Conservation (phyloP, 208 protist species). For the Crithidia mellificae region DNA sequence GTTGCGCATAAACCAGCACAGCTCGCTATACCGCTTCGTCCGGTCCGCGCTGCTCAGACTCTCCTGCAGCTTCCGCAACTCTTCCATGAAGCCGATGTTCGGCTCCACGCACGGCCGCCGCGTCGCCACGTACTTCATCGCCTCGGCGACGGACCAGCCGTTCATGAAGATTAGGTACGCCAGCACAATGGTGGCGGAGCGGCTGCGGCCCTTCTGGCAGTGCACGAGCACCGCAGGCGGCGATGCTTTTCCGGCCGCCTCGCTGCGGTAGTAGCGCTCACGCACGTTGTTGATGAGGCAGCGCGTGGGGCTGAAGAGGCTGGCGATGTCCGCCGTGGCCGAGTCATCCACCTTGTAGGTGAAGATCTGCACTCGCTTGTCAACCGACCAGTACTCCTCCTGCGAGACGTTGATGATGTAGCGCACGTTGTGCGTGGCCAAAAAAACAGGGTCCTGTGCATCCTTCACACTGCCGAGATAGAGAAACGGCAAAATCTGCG, state of each 20-base stretch:
- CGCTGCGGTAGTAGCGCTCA: constrained; percentile 45
- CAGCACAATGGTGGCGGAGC: constrained; percentile 81
- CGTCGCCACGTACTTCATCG: constrained; percentile 69
- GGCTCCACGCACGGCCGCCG: constrained; percentile 67
- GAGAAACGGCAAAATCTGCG: constrained; percentile 78
- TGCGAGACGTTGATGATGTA: constrained; percentile 86
- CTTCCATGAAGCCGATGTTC: constrained; percentile 84
- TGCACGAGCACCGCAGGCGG: constrained; percentile 74
- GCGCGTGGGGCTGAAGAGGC: constrained; percentile 57
- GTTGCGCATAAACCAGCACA: constrained; percentile 63
- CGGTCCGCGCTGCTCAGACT: constrained; percentile 53
- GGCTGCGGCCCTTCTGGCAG: constrained; percentile 85
- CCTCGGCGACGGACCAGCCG: constrained; percentile 81
- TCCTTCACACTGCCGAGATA: constrained; percentile 77
- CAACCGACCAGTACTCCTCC: constrained; percentile 87
- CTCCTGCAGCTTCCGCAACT: constrained; percentile 70
- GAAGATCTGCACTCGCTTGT: constrained; percentile 55
- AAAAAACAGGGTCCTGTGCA: constrained; percentile 73
- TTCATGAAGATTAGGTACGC: constrained; percentile 85
- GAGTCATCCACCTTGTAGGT: constrained; percentile 76
- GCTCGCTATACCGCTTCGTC: constrained; percentile 44
- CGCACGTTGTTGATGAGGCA: constrained; percentile 60
- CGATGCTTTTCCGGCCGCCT: constrained; percentile 4
- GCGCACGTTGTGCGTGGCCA: constrained; percentile 58
- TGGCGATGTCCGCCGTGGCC: constrained; percentile 58